Conservation (phyloP, 2,329 filamentous ascomycete species). For the Colletotrichum paranaense region DNA sequence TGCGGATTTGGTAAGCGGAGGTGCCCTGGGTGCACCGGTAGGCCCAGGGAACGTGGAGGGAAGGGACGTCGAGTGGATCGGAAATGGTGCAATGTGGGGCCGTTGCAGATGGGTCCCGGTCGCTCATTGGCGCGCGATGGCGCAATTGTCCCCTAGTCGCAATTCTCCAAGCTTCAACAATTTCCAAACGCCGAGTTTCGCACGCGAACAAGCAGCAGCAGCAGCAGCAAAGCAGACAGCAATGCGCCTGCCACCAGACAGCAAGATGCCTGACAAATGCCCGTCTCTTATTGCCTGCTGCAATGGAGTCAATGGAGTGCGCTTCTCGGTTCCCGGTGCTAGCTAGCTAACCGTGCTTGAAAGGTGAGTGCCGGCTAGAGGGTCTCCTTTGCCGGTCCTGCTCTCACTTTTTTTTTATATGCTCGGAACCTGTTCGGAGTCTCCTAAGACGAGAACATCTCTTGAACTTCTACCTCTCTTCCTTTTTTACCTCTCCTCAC, state of each 20-base stretch:
- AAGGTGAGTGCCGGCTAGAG: conserved; percentile 18
- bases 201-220: conserved; percentile 15
- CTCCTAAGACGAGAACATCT: background rate
- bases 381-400: conserved; percentile 5
- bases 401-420: conserved; percentile 26
- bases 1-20: conserved; percentile 31
- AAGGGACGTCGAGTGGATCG: conserved; percentile 26
- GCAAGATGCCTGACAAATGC: conserved; percentile 11
- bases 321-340: conserved; percentile 2
- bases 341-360: background rate
- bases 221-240: background rate
- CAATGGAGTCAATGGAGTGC: too few species aligned
- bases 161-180: conserved; percentile 34
- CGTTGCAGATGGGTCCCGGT: background rate
- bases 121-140: conserved; percentile 33
- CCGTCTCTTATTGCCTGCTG: background rate
- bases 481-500: background rate
- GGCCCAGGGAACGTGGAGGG: too few species aligned
- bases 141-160: conserved; percentile 34
- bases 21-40: background rate
- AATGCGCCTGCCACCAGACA: background rate
- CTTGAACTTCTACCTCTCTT: background rate
- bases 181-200: conserved; percentile 36
- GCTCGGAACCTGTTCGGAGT: conserved; percentile 32
- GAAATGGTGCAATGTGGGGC: conserved; percentile 35